These are phyloP conservation scores for Phytopythium vexans DNA, from an alignment of 352 stramenopile genomes.

Conservation along the genomic window DNA sequence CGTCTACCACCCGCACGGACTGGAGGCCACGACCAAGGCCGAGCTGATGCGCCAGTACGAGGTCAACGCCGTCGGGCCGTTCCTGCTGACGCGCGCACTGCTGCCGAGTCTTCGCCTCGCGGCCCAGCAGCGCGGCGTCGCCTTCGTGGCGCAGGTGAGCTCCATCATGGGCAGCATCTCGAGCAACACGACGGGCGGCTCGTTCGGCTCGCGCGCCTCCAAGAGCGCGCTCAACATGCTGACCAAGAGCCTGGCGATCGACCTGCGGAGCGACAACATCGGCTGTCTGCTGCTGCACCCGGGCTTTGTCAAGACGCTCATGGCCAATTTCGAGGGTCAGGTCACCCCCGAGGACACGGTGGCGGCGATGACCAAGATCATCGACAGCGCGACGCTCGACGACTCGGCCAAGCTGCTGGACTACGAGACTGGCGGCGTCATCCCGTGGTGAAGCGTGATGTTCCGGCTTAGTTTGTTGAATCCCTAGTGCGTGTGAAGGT, in stretches of 20 bases:
- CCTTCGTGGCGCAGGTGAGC: constrained; percentile 51
- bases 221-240: constrained; percentile 81
- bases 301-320: constrained; percentile 54
- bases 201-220: constrained; percentile 75
- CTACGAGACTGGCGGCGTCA: constrained; percentile 42
- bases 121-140: constrained; percentile 30
- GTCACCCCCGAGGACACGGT: constrained; percentile 51
- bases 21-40: constrained; percentile 40
- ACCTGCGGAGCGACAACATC: constrained; percentile 55
- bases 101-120: constrained; percentile 43
- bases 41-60: constrained; percentile 54
- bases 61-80: constrained; percentile 65
- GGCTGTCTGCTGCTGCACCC: constrained; percentile 54
- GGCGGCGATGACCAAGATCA: constrained; percentile 45
- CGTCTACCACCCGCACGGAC: constrained; percentile 23
- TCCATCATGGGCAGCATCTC: constrained; percentile 53
- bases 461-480: no score
- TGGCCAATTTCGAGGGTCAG: constrained; percentile 28
- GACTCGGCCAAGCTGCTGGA: constrained; percentile 60
- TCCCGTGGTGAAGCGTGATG: constrained; percentile 40
- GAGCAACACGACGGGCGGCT: constrained; percentile 37
- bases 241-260: constrained; percentile 47
- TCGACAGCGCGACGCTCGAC: constrained; percentile 38
- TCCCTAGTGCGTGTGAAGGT: no score
- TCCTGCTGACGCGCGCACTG: constrained; percentile 56